Conservation (phyloP, 2,329 filamentous ascomycete species). For the Ilyonectria mors-panacis region DNA sequence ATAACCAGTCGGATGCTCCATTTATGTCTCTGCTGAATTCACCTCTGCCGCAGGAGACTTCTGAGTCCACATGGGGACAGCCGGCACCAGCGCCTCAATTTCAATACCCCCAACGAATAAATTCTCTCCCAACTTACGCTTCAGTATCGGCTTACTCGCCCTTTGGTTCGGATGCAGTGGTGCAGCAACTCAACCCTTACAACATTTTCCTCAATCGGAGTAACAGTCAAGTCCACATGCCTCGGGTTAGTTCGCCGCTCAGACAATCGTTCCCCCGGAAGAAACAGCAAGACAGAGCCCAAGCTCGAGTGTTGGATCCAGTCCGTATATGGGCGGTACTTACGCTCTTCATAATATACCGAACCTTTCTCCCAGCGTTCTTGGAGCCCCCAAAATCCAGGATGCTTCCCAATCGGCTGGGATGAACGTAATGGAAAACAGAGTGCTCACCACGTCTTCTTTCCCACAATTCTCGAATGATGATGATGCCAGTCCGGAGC, state of each 20-base stretch:
- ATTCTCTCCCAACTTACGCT: slow-evolving; percentile 29
- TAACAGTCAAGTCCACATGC: slow-evolving; percentile 35
- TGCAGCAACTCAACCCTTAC: slow-evolving; percentile 44
- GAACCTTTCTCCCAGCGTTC: neutral
- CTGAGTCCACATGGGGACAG: neutral
- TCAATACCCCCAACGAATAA: slow-evolving; percentile 29
- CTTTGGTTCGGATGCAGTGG: slow-evolving; percentile 8
- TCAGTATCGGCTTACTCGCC: neutral
- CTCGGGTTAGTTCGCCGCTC: slow-evolving; percentile 49
- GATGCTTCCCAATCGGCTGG: neutral
- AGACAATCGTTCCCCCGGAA: slow-evolving; percentile 32
- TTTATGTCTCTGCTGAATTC: slow-evolving; percentile 37
- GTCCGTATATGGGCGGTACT: neutral
- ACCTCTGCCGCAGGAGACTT: slow-evolving; percentile 8
- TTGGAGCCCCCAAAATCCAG: neutral
- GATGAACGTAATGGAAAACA: neutral
- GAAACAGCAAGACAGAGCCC: neutral
- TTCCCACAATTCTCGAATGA: neutral
- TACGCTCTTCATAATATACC: neutral
- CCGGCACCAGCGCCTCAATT: neutral
- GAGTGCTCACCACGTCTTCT: neutral
- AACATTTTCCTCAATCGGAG: slow-evolving; percentile 37
- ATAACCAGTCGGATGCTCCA: slow-evolving; percentile 20
- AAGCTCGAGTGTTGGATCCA: neutral
- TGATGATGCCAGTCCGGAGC: neutral